Evolutionary conservation across 2,329 filamentous ascomycete genomes (phyloP), one percentile per base, ranked within the genome.

Genomic region (Onygenales sp.): DNA sequence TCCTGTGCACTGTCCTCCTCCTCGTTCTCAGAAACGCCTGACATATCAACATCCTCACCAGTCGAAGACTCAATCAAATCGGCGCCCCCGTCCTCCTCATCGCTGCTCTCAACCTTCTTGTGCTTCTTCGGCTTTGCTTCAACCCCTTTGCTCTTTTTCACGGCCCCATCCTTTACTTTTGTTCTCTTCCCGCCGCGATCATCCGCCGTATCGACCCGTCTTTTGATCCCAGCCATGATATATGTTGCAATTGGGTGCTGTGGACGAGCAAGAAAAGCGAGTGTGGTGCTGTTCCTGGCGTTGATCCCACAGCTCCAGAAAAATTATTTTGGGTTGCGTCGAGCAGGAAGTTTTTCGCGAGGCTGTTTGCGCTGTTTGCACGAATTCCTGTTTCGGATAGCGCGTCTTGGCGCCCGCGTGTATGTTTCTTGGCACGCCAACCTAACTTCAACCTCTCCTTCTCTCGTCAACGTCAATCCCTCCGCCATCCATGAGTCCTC

Each of bases 41-140:
- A 72, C 60, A 80, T 68, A 53, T 71, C 65, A 27, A 70, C 79
- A 49, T 79, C 79, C 7, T 79, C 79, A 55, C 80, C 78, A 21
- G 7, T 7, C 7, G n/a, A 38, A 21, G 42, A 21, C 5, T 10
- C 17, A 32, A 27, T 11, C 42, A 44, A 11, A 13, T 71, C 72
- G 51, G 80, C 78, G 3, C 78, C 79, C 53, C 66, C 64, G 48
- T 66, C 71, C 46, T 71, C 69, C 55, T 49, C 46, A 72, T 73
- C 68, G 55, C 72, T 70, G 21, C 69, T 68, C 51, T 69, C 61
- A 55, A 63, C 61, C 56, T 70, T 60, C 36, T 64, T 61, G 21
- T 61, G 67, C 58, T 68, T 71, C 56, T 63, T 69, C 58, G 59
- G 59, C 65, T 70, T 68, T 58, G 50, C 52, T 50, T 39, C 54